Evolutionary conservation across 768 basidiomycete genomes (phyloP).

Genomic region (Pholiota microspora): DNA sequence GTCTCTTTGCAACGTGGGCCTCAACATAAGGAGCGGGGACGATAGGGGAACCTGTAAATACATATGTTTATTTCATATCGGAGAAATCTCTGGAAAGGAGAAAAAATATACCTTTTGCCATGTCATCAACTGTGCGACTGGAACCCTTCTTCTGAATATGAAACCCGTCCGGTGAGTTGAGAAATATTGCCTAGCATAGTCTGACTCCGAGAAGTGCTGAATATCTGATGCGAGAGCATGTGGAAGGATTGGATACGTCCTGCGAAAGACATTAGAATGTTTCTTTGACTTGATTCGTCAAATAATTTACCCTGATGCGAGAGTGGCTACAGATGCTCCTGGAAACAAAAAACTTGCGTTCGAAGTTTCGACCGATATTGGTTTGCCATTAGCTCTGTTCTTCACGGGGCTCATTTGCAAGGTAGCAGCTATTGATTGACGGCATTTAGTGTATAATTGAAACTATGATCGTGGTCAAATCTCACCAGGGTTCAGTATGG

Average conservation of each 20-base stretch:
- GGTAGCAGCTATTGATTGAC: constrained; percentile 51
- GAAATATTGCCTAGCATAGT: constrained; percentile 86
- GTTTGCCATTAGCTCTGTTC: constrained; percentile 56
- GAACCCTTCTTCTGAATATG: constrained; percentile 78
- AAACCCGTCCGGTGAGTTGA: constrained; percentile 89
- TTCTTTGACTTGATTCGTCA: constrained; percentile 4
- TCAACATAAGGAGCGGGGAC: constrained; percentile 73
- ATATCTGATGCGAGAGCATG: constrained; percentile 82
- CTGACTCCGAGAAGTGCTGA: constrained; percentile 81
- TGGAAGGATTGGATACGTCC: constrained; percentile 76
- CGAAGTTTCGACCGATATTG: constrained; percentile 56
- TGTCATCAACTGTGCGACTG: constrained; percentile 83
- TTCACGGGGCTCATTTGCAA: constrained; percentile 75
- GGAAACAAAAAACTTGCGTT: constrained; percentile 18
- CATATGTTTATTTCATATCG: too few relatives aligned
- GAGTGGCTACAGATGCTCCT: constrained; percentile 33
- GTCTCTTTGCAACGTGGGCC: constrained; percentile 65
- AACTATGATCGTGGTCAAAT: background rate
- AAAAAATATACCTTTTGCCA: constrained; percentile 72
- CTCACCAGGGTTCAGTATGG: constrained; percentile 70
- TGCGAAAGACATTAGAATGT: constrained; percentile 26
- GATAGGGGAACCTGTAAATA: constrained; percentile 53
- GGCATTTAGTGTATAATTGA: background rate
- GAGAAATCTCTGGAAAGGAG: background rate
- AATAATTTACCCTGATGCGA: constrained; percentile 62